These are phyloP conservation scores for Saccharomyces jurei DNA, from an alignment of 805 yeast species.

Conservation along the genomic window DNA sequence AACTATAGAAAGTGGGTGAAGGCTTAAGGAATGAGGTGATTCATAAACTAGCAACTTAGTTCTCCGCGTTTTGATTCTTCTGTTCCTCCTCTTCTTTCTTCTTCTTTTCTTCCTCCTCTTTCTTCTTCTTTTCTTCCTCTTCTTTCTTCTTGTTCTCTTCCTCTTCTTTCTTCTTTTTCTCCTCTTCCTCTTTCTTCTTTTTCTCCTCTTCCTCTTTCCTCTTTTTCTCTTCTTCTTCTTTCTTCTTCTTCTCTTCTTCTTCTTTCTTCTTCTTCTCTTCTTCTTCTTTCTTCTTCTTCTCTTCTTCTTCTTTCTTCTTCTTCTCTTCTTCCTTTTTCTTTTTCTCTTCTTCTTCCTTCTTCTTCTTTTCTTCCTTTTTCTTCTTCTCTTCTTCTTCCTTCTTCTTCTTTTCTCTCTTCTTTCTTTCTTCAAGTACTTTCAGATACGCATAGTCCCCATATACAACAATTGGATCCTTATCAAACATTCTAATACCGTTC, in stretches of 20 bases:
- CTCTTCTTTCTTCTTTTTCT: constrained; percentile 5
- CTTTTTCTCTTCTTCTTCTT: constrained; percentile 9
- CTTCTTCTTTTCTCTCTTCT: constrained; percentile 1
- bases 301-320: not conserved
- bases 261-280: constrained; percentile 18
- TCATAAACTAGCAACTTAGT: not conserved
- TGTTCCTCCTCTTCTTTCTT: not conserved
- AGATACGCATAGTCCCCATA: not conserved
- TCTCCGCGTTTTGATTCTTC: not conserved
- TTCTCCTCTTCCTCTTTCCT: constrained; percentile 12
- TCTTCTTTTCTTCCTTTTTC: constrained; percentile 2
- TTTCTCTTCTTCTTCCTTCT: constrained; percentile 2
- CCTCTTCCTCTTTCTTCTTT: constrained; percentile 1
- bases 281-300: constrained; percentile 11
- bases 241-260: constrained; percentile 15
- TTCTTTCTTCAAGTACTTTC: constrained; percentile 1
- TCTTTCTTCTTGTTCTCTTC: constrained; percentile 7
- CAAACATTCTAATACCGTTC: constrained; percentile 1
- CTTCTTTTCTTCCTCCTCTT: not conserved
- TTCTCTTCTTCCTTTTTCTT: not conserved
- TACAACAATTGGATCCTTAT: constrained; percentile 1
- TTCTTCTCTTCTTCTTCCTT: constrained; percentile 8
- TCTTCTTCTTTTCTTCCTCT: constrained; percentile 7
- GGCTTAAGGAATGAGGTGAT: not conserved
- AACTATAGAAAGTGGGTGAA: not conserved